Evolutionary conservation across 2,329 filamentous ascomycete species (phyloP).

Genomic region (Byssoonygena ceratinophila): DNA sequence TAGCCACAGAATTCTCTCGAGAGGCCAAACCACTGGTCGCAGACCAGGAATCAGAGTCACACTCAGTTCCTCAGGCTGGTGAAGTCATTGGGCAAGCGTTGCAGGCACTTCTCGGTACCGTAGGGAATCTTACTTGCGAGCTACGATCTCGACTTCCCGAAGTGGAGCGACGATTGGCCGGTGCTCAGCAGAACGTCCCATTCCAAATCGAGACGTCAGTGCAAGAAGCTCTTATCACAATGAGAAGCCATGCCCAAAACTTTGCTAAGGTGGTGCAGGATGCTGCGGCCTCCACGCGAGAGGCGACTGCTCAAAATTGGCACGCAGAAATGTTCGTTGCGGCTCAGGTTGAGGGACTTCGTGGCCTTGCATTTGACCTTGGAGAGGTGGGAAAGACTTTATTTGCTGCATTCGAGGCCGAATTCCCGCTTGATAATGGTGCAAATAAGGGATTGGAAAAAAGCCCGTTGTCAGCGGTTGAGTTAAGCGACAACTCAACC

Average conservation of each 20-base stretch:
- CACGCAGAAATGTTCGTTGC: conserved; percentile 29
- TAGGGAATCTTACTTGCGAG: conserved; percentile 30
- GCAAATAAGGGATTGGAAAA: no score
- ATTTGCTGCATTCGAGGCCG: conserved; percentile 29
- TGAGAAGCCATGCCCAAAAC: conserved; percentile 31
- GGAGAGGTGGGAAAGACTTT: conserved; percentile 32
- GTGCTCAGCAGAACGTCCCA: conserved; percentile 29
- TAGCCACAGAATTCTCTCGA: conserved; percentile 14
- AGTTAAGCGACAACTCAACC: background rate
- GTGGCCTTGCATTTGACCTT: conserved; percentile 33
- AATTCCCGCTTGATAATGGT: background rate
- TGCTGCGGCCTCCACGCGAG: conserved; percentile 28
- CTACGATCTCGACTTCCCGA: conserved; percentile 30
- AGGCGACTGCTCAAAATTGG: conserved; percentile 29
- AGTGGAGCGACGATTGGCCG: conserved; percentile 29
- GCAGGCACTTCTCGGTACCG: conserved; percentile 26
- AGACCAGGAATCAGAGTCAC: background rate
- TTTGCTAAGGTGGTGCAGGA: conserved; percentile 31
- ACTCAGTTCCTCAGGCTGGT: background rate
- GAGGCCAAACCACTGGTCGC: background rate
- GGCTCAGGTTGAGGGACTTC: conserved; percentile 31
- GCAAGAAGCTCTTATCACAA: conserved; percentile 26
- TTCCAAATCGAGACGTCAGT: conserved; percentile 29
- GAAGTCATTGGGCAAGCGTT: conserved; percentile 24
- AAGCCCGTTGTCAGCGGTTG: background rate